These are phyloP conservation scores for Metschnikowia aberdeeniae DNA, from an alignment of 805 yeast species.

Conservation along the genomic window DNA sequence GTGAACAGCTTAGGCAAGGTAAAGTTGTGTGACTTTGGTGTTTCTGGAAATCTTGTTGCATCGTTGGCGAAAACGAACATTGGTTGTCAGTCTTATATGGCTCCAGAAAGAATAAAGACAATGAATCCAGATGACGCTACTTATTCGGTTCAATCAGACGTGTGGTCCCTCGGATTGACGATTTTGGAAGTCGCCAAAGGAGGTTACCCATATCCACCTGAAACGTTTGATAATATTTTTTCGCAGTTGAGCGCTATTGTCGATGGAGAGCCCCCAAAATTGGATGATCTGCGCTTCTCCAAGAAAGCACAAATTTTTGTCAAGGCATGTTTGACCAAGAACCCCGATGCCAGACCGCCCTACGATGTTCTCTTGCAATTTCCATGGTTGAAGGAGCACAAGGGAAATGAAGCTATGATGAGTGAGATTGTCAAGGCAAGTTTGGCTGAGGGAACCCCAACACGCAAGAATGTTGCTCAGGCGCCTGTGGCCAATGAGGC, in stretches of 20 bases:
- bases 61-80: constrained; percentile 92
- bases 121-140: constrained; percentile 69
- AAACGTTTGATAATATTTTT: constrained; percentile 83
- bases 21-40: constrained; percentile 94
- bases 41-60: constrained; percentile 90
- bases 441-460: constrained; percentile 8
- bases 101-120: constrained; percentile 90
- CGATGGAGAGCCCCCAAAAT: constrained; percentile 28
- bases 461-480: constrained; percentile 13
- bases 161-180: constrained; percentile 91
- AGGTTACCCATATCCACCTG: constrained; percentile 93
- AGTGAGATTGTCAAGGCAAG: constrained; percentile 26
- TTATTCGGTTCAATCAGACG: constrained; percentile 90
- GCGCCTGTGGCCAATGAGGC: constrained; percentile 13
- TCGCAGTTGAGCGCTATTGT: constrained; percentile 94
- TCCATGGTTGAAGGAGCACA: constrained; percentile 71
- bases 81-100: constrained; percentile 98
- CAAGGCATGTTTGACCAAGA: constrained; percentile 68
- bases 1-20: constrained; percentile 81
- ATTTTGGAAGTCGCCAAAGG: constrained; percentile 88
- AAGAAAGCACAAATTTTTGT: constrained; percentile 82
- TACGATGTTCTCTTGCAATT: constrained; percentile 72
- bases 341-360: constrained; percentile 76
- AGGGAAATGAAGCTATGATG: constrained; percentile 32
- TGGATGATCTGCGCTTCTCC: constrained; percentile 42